phyloP scores from a whole-genome alignment of 495 filamentous ascomycete genomes.

The Poronia punctata region DNA sequence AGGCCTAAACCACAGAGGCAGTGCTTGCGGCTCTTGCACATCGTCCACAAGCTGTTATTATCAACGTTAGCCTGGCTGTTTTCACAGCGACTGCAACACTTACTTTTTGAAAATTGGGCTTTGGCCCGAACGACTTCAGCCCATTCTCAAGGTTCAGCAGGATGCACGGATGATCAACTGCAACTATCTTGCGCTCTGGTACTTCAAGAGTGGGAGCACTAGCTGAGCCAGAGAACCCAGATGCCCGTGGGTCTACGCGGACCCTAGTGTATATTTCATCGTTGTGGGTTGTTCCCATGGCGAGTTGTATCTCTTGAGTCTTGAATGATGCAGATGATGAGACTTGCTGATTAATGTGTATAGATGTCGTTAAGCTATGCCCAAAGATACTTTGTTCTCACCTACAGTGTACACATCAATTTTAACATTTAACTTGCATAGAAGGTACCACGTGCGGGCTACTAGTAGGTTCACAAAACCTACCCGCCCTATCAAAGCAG shows the following conservation, averaged over 20 bases:
- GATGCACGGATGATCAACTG: slow-evolving; percentile 83
- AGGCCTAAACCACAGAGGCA: slow-evolving; percentile 64
- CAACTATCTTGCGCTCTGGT: slow-evolving; percentile 58
- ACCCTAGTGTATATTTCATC: neutral
- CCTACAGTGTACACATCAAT: too few species aligned
- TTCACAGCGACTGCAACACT: slow-evolving; percentile 21
- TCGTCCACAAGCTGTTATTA: slow-evolving; percentile 20
- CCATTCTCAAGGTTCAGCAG: slow-evolving; percentile 76
- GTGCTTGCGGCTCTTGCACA: slow-evolving; percentile 25
- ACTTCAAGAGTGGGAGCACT: slow-evolving; percentile 42
- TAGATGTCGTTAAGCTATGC: too few species aligned
- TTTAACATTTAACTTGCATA: too few species aligned
- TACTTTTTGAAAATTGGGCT: slow-evolving; percentile 59
- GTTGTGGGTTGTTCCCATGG: neutral
- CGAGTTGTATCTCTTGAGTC: too few species aligned
- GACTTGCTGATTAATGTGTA: too few species aligned
- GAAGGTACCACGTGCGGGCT: too few species aligned
- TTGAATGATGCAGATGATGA: too few species aligned
- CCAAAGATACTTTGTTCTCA: too few species aligned
- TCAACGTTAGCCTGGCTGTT: neutral
- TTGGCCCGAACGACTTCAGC: slow-evolving; percentile 68
- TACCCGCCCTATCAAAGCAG: too few species aligned
- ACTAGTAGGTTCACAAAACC: too few species aligned
- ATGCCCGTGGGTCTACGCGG: neutral
- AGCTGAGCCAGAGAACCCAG: neutral